Percentiles rank a stretch among this genome's conserved stretches.
These are phyloP conservation scores for Botrytis fabae DNA, from an alignment of 2,329 filamentous ascomycete genomes.

Conservation along the genomic window DNA sequence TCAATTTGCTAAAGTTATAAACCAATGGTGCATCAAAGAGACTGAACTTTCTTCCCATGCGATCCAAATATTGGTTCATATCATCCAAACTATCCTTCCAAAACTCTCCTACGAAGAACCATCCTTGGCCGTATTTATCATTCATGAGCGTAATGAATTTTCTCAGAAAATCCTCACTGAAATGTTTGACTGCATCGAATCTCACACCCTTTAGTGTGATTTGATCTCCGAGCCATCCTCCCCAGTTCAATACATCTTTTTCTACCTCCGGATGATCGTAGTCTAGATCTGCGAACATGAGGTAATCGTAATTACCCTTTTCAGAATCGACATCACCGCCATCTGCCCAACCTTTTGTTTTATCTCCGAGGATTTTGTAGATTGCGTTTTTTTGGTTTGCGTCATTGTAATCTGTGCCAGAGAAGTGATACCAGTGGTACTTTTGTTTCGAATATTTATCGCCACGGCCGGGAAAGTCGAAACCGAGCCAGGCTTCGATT, in stretches of 20 bases:
- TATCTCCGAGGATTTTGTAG: conserved; percentile 62
- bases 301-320: conserved; percentile 68
- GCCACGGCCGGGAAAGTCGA: conserved; percentile 62
- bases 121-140: conserved; percentile 50
- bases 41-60: conserved; percentile 57
- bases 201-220: conserved; percentile 65
- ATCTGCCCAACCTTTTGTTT: conserved; percentile 62
- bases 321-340: conserved; percentile 58
- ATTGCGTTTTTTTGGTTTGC: conserved; percentile 56
- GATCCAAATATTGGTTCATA: conserved; percentile 57
- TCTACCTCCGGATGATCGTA: conserved; percentile 63
- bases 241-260: conserved; percentile 66
- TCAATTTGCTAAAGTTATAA: conserved; percentile 64
- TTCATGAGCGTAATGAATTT: conserved; percentile 63
- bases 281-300: conserved; percentile 73
- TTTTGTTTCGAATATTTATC: conserved; percentile 60
- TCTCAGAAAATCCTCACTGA: conserved; percentile 64
- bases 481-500: conserved; percentile 68
- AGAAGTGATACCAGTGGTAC: conserved; percentile 69
- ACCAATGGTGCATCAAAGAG: conserved; percentile 70
- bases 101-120: conserved; percentile 70
- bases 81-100: conserved; percentile 60
- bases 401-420: conserved; percentile 66
- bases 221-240: conserved; percentile 63
- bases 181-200: conserved; percentile 73